Percentiles rank a stretch among this genome's conserved stretches.
Evolutionary conservation across 352 stramenopile species (phyloP).

Genomic region (Thraustotheca clavata): DNA sequence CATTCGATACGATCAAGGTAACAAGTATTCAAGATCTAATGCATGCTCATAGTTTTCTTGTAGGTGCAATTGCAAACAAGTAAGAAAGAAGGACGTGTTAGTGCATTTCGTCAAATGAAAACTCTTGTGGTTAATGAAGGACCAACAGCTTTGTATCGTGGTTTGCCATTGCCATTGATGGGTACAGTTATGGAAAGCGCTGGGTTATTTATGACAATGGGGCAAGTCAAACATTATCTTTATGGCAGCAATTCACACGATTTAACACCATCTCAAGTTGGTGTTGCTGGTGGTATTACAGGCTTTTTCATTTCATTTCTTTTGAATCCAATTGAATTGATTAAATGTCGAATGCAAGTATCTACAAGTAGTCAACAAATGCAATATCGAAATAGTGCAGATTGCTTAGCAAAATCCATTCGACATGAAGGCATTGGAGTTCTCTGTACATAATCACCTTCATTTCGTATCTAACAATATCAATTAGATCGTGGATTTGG

Average conservation of each 20-base stretch:
- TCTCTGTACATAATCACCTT: conserved; percentile 24
- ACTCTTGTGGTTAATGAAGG: conserved; percentile 11
- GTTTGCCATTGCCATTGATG: conserved; percentile 18
- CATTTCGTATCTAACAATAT: too few relatives aligned
- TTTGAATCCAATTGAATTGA: conserved; percentile 36
- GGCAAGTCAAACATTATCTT: conserved; percentile 18
- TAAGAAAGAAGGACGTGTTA: not conserved
- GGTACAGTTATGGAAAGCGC: conserved; percentile 20
- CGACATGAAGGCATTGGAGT: conserved; percentile 30
- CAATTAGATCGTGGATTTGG: conserved; percentile 30
- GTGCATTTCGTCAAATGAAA: conserved; percentile 3
- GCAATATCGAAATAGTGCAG: conserved; percentile 29
- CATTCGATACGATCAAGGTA: conserved; percentile 23
- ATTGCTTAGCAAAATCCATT: conserved; percentile 28
- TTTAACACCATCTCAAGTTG: conserved; percentile 27
- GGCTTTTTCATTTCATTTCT: conserved; percentile 31
- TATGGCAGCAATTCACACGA: conserved; percentile 22
- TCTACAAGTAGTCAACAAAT: conserved; percentile 16
- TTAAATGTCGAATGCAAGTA: conserved; percentile 38
- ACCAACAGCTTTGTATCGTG: conserved; percentile 10
- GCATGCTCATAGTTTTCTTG: not conserved
- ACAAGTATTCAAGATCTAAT: not conserved
- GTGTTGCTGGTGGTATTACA: conserved; percentile 27
- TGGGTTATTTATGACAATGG: conserved; percentile 19
- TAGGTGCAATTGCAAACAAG: conserved; percentile 20